These are phyloP conservation scores for Zopfia rhizophila DNA, from an alignment of 2,329 filamentous ascomycete genomes.

Conservation along the genomic window DNA sequence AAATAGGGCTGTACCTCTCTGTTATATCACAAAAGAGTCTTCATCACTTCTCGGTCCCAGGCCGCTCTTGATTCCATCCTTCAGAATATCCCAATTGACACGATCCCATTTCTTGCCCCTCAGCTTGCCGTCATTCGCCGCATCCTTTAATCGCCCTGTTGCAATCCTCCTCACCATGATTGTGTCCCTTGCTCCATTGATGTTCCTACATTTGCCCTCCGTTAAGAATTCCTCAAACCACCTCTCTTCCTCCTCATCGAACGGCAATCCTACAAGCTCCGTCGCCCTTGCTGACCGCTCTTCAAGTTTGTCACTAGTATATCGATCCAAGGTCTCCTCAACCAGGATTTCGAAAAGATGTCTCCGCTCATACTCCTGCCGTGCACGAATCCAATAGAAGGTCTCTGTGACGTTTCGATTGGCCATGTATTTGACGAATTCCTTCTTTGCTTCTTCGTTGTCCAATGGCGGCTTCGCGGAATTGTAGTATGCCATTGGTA, in stretches of 20 bases:
- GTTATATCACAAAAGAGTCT: conserved; percentile 10
- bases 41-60: conserved; percentile 47
- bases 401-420: conserved; percentile 75
- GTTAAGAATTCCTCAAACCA: conserved; percentile 79
- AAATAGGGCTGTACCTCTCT: neutral
- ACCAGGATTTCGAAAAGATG: conserved; percentile 75
- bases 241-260: conserved; percentile 74
- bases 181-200: conserved; percentile 76
- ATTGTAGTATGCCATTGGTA: conserved; percentile 82
- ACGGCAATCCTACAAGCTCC: conserved; percentile 77
- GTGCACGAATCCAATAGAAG: conserved; percentile 75
- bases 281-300: conserved; percentile 56
- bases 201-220: conserved; percentile 70
- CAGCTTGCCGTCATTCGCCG: conserved; percentile 36
- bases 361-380: conserved; percentile 70
- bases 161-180: conserved; percentile 78
- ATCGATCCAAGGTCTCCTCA: conserved; percentile 37
- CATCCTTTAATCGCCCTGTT: conserved; percentile 67
- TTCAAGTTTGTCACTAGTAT: too few relatives aligned
- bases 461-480: conserved; percentile 78
- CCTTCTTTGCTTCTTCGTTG: conserved; percentile 68
- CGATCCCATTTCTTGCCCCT: conserved; percentile 61
- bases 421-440: conserved; percentile 76
- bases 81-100: conserved; percentile 62
- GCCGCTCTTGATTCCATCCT: conserved; percentile 47